phyloP scores from a whole-genome alignment of 768 basidiomycete species.

The Suillus bovinus region DNA sequence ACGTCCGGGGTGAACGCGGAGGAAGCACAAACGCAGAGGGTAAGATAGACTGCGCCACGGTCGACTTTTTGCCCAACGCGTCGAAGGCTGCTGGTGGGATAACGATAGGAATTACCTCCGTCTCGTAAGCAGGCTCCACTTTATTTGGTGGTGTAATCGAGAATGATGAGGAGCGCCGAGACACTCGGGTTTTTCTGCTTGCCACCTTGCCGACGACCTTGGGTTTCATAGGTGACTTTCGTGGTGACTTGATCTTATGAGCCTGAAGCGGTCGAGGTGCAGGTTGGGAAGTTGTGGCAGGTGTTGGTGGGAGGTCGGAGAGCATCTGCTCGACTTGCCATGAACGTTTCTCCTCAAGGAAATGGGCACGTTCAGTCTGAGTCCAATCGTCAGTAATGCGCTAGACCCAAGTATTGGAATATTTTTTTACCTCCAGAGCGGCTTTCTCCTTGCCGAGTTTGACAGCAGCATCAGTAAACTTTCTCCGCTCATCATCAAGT shows the following conservation, averaged over 20 bases:
- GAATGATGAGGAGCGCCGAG: slow-evolving; percentile 47
- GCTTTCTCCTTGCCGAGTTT: slow-evolving; percentile 65
- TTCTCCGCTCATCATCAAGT: slow-evolving; percentile 64
- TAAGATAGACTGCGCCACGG: slow-evolving; percentile 49
- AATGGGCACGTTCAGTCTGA: slow-evolving; percentile 60
- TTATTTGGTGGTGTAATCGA: slow-evolving; percentile 35
- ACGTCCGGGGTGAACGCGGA: slow-evolving; percentile 71
- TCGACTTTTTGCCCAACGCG: slow-evolving; percentile 20
- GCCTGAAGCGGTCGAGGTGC: slow-evolving; percentile 27
- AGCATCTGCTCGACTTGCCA: slow-evolving; percentile 70
- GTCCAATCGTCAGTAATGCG: slow-evolving; percentile 9
- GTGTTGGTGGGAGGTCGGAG: slow-evolving; percentile 53
- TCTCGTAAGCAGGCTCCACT: slow-evolving; percentile 50
- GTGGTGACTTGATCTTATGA: slow-evolving; percentile 35
- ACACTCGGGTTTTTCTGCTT: slow-evolving; percentile 45
- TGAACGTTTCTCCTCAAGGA: slow-evolving; percentile 71
- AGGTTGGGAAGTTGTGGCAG: slow-evolving; percentile 27
- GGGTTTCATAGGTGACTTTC: slow-evolving; percentile 46
- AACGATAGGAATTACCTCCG: slow-evolving; percentile 45
- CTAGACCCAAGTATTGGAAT: slow-evolving; percentile 3
- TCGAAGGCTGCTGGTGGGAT: slow-evolving; percentile 27
- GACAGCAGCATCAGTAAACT: slow-evolving; percentile 64
- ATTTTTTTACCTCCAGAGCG: slow-evolving; percentile 60
- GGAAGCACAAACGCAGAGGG: slow-evolving; percentile 77
- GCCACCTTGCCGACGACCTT: slow-evolving; percentile 50